Percentiles rank a stretch among this genome's conserved stretches.
Evolutionary conservation across 805 yeast genomes (phyloP).

Genomic region (Teunomyces barrocoloradensis): DNA sequence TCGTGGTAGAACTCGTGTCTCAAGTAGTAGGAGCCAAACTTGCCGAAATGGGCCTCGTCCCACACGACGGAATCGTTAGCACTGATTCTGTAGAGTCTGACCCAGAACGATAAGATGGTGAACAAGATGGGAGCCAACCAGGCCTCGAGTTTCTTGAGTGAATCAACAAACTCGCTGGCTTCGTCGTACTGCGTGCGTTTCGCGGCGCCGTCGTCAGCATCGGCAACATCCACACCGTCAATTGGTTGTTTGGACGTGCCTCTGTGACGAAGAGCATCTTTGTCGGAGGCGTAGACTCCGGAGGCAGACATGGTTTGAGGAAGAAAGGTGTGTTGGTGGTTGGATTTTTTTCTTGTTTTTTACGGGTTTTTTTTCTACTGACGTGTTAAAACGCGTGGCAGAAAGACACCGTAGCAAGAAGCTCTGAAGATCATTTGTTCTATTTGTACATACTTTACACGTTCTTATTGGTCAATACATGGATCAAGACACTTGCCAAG

Average conservation of each 20-base stretch:
- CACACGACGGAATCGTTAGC: constrained; percentile 78
- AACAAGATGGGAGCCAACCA: constrained; percentile 34
- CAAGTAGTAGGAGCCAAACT: constrained; percentile 89
- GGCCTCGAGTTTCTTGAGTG: constrained; percentile 21
- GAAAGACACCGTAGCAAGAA: neutral
- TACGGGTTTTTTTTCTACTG: neutral
- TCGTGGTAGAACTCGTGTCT: constrained; percentile 90
- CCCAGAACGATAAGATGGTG: constrained; percentile 36
- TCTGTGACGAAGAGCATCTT: constrained; percentile 19
- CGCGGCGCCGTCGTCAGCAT: constrained; percentile 7
- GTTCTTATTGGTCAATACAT: neutral
- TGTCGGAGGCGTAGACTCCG: constrained; percentile 16
- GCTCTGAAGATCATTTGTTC: neutral
- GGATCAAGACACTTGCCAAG: neutral
- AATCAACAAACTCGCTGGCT: constrained; percentile 24
- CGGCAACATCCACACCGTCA: constrained; percentile 1
- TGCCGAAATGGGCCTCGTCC: constrained; percentile 98
- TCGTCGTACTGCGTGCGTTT: constrained; percentile 25
- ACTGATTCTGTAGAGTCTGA: constrained; percentile 75
- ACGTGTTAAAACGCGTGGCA: constrained; percentile 6
- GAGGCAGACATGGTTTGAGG: constrained; percentile 22
- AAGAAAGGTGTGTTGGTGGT: constrained; percentile 3
- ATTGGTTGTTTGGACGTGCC: constrained; percentile 6
- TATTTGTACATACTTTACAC: neutral
- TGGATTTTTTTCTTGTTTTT: neutral